Evolutionary conservation across 2,329 filamentous ascomycete genomes (phyloP).

Genomic region (Beauveria brongniartii): DNA sequence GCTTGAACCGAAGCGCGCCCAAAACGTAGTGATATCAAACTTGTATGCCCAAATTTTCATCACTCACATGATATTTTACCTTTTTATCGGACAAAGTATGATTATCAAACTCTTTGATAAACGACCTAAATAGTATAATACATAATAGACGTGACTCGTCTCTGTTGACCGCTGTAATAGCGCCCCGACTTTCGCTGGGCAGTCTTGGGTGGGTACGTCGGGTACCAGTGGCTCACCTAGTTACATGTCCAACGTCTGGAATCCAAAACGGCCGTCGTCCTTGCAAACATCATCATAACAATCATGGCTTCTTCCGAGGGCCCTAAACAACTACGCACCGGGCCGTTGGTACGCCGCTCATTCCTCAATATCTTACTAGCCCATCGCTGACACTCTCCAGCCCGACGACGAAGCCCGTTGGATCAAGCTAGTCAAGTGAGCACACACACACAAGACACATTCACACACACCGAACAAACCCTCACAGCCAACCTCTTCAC

Average conservation of each 20-base stretch:
- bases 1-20: no score
- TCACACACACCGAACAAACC: neutral
- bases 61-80: no score
- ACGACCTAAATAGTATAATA: no score
- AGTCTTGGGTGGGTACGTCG: neutral
- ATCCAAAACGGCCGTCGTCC: neutral
- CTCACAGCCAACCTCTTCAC: neutral
- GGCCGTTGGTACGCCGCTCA: constrained; percentile 32
- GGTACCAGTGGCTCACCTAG: neutral
- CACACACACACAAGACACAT: neutral
- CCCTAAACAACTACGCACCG: constrained; percentile 35
- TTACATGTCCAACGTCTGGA: neutral
- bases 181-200: neutral
- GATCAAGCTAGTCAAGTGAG: constrained; percentile 51
- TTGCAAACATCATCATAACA: neutral
- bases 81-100: no score
- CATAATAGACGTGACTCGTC: no score
- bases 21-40: no score
- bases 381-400: constrained; percentile 22
- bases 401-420: constrained; percentile 46
- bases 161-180: no score
- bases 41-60: no score
- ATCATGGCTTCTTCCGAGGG: constrained; percentile 32
- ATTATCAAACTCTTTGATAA: no score
- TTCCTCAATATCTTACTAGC: neutral